Base-by-base conservation (phyloP, 2,329 filamentous ascomycete species). In the Exophiala mesophila region DNA sequence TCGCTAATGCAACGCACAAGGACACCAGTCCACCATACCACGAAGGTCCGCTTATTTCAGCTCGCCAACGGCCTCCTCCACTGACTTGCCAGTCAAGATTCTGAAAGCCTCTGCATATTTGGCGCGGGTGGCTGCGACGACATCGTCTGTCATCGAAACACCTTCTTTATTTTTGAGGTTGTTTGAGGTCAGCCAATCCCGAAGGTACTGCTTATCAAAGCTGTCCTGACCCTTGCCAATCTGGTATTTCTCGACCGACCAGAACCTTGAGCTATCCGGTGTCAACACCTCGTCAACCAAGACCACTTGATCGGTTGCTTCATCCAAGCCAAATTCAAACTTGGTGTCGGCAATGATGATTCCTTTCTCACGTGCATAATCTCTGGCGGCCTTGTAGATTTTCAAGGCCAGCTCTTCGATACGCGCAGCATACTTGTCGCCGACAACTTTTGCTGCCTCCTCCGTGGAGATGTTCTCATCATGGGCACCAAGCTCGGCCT, bases 261-360 rank as follows among this genome's bases (percentile, higher is more conserved):
- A 97, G 73, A 95, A 95, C 12, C 89, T 78, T 37, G 84, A 90
- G 41, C 78, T 83, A 62, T 88, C 83, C 2, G 88, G 88, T 5
- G 88, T 94, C 47, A 94, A 69, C 16, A 94, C 86, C 68, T 94
- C 88, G 59, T 94, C 88, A 3, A 88, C 79, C 38, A 90, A 71
- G 24, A 88, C 77, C 5, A 92, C 74, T 56, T 85, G 77, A 47
- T 78, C 73, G 2, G 77, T 80, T 43, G 67, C 73, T 49, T 77
- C 72, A 53, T 83, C 80, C 13, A 85, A 68, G 1, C 81, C 83
- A 58, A 88, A 90, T 66, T 86, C 82, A 59, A 86, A 85, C 60
- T 86, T 86, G 3, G 82, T 85, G 58, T 86, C 82, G 1, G 83
- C 85, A 44, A 89, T 85, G 58, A 89, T 81, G 52, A 89, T 83